These are phyloP conservation scores for Pseudogymnoascus sp. DNA, from an alignment of 2,329 filamentous ascomycete genomes.

Conservation along the genomic window DNA sequence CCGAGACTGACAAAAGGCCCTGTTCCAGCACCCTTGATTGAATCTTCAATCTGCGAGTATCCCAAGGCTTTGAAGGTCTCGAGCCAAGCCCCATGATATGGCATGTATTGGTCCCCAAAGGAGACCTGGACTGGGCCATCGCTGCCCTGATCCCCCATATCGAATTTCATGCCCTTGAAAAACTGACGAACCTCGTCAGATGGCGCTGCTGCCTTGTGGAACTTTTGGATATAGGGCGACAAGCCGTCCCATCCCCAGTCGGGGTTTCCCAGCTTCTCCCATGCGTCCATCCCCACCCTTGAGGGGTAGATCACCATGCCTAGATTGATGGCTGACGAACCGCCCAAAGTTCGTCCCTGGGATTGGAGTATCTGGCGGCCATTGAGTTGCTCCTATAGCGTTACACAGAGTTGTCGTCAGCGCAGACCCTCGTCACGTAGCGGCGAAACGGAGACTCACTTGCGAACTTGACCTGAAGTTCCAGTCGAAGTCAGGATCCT, in stretches of 20 bases:
- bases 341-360: constrained; percentile 29
- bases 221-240: constrained; percentile 36
- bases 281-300: constrained; percentile 31
- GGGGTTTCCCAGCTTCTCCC: constrained; percentile 34
- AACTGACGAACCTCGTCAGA: neutral
- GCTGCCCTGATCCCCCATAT: constrained; percentile 10
- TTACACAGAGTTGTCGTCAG: neutral
- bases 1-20: constrained; percentile 28
- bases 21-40: constrained; percentile 10
- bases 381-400: constrained; percentile 13
- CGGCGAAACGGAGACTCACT: constrained; percentile 25
- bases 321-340: constrained; percentile 32
- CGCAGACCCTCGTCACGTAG: constrained; percentile 19
- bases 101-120: constrained; percentile 14
- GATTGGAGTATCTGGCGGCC: constrained; percentile 3
- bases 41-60: constrained; percentile 9
- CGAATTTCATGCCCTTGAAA: neutral
- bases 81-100: constrained; percentile 14
- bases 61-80: constrained; percentile 12
- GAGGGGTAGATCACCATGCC: constrained; percentile 21
- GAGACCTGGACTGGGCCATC: constrained; percentile 15
- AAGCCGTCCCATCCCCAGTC: constrained; percentile 35
- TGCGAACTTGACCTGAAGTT: constrained; percentile 31
- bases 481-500: constrained; percentile 34
- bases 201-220: constrained; percentile 17